Evolutionary conservation across 169 alveolate genomes (phyloP).

Genomic region (Cyclospora cayetanensis): DNA sequence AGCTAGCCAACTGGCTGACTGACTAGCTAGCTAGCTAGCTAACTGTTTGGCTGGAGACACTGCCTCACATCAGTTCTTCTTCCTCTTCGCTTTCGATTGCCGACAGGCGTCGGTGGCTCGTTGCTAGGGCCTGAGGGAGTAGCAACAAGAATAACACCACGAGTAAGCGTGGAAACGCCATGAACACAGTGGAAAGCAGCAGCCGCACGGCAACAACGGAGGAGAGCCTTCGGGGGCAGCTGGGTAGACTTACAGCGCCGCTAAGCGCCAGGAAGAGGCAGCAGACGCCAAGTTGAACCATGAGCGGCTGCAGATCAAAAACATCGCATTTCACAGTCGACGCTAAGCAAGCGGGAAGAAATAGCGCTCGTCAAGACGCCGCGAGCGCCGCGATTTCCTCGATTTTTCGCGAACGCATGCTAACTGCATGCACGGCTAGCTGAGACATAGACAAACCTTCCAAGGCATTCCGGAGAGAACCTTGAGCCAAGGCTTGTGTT

Average conservation of each 20-base stretch:
- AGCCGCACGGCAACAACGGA: neutral
- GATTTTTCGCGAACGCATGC: too few relatives aligned
- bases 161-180: neutral
- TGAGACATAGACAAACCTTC: neutral
- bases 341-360: neutral
- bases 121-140: neutral
- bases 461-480: neutral
- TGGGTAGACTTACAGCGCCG: neutral
- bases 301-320: neutral
- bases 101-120: neutral
- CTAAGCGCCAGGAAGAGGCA: neutral
- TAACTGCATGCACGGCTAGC: too few relatives aligned
- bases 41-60: neutral
- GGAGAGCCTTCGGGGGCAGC: neutral
- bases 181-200: neutral
- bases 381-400: neutral
- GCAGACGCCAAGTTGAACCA: neutral
- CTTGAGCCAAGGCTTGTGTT: neutral
- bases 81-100: neutral
- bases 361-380: neutral
- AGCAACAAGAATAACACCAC: neutral
- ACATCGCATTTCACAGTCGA: neutral
- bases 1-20: neutral
- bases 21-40: neutral
- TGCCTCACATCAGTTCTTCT: neutral